These are phyloP conservation scores for Elaeis guineensis DNA, from an alignment of 176 grass and related monocot species.

Conservation along the genomic window DNA sequence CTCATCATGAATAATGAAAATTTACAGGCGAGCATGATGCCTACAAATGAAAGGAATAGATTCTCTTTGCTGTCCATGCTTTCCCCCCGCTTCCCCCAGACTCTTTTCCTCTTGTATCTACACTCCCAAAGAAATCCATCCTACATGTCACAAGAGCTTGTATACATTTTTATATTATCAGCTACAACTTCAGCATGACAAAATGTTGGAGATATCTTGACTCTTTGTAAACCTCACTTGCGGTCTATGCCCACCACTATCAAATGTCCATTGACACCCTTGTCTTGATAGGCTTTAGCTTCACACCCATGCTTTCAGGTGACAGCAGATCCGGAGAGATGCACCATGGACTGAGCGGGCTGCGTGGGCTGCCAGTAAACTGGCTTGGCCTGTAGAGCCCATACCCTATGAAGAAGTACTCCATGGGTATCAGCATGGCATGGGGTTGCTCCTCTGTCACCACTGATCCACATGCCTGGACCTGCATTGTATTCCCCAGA, in stretches of 20 bases:
- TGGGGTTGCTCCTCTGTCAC: slow-evolving; percentile 24
- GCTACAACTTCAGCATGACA: too few species aligned
- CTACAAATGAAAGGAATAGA: neutral
- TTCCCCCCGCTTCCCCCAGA: neutral
- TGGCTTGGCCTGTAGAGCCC: slow-evolving; percentile 2
- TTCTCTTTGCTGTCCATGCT: neutral
- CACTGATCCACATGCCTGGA: slow-evolving; percentile 14
- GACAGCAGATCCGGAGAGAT: slow-evolving; percentile 19
- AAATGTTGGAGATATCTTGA: too few species aligned
- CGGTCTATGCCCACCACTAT: neutral
- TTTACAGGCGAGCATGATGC: neutral
- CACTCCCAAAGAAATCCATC: neutral
- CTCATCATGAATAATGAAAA: neutral
- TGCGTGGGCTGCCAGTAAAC: slow-evolving; percentile 1
- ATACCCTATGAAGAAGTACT: slow-evolving; percentile 18
- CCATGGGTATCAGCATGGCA: slow-evolving; percentile 24
- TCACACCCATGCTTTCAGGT: slow-evolving; percentile 23
- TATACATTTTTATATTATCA: too few species aligned
- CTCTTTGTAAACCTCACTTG: too few species aligned
- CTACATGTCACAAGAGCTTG: too few species aligned
- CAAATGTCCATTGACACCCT: slow-evolving; percentile 9
- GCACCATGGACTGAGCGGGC: slow-evolving; percentile 7
- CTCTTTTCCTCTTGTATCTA: neutral
- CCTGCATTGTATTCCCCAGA: slow-evolving; percentile 2
- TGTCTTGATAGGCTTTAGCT: slow-evolving; percentile 24